Percentiles rank a stretch among this genome's conserved stretches.
These are phyloP conservation scores for Microstroma glucosiphilum DNA, from an alignment of 1,284 basidiomycete genomes.

Conservation along the genomic window DNA sequence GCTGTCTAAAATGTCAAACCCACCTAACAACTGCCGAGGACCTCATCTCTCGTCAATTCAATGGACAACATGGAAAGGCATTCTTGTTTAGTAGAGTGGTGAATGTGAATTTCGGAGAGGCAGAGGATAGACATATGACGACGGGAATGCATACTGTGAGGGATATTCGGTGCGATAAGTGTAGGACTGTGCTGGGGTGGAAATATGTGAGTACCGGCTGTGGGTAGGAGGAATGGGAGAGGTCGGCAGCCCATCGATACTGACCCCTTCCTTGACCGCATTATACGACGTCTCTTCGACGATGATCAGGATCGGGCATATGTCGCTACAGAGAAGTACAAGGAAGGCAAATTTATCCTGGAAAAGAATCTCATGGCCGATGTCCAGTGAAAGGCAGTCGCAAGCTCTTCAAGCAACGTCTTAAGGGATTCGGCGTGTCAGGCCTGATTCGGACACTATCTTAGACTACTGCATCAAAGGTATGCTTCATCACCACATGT, in stretches of 20 bases:
- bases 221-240: neutral
- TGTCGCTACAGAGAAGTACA: slow-evolving; percentile 86
- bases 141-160: slow-evolving; percentile 93
- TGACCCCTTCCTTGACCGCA: neutral
- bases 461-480: no score
- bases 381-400: slow-evolving; percentile 18
- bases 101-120: slow-evolving; percentile 78
- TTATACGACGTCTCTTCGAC: neutral
- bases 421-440: no score
- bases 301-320: slow-evolving; percentile 74
- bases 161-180: slow-evolving; percentile 87
- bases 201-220: slow-evolving; percentile 76
- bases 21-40: slow-evolving; percentile 87
- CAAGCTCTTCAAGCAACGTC: neutral
- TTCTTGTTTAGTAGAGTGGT: slow-evolving; percentile 88
- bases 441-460: no score
- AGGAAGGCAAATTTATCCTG: slow-evolving; percentile 95
- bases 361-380: slow-evolving; percentile 60
- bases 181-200: slow-evolving; percentile 80
- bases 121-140: slow-evolving; percentile 88
- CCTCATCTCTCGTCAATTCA: slow-evolving; percentile 61
- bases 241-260: slow-evolving; percentile 2
- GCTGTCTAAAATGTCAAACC: slow-evolving; percentile 82
- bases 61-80: slow-evolving; percentile 85
- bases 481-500: no score